phyloP scores from a whole-genome alignment of 2,329 filamentous ascomycete genomes.

The Teratosphaeria nubilosa region DNA sequence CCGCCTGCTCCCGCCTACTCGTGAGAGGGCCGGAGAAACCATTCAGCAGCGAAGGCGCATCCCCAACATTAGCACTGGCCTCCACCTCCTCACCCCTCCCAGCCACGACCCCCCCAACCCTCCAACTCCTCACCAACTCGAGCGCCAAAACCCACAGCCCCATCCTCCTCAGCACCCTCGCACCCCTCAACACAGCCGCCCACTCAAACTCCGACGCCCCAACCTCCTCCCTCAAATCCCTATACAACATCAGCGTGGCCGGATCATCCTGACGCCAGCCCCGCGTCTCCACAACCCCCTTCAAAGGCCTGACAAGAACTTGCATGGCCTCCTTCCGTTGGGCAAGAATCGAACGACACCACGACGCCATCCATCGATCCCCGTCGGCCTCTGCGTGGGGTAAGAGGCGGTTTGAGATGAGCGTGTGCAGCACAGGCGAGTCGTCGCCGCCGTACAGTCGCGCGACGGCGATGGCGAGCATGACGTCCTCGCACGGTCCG shows the following conservation, averaged over 20 bases:
- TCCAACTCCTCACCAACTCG: slow-evolving; percentile 74
- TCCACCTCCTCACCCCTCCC: neutral
- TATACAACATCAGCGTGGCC: slow-evolving; percentile 75
- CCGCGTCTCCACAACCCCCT: slow-evolving; percentile 48
- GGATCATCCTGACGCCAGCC: slow-evolving; percentile 72
- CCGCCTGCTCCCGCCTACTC: neutral
- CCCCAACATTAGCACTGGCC: slow-evolving; percentile 7
- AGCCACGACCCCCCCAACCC: slow-evolving; percentile 46
- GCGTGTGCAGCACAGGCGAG: slow-evolving; percentile 58
- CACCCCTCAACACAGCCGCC: slow-evolving; percentile 73
- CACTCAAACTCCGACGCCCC: slow-evolving; percentile 30
- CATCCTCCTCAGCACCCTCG: slow-evolving; percentile 32
- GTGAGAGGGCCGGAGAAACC: slow-evolving; percentile 2
- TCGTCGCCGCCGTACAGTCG: slow-evolving; percentile 82
- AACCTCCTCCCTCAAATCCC: slow-evolving; percentile 66
- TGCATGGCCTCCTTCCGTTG: slow-evolving; percentile 75
- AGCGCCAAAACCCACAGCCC: slow-evolving; percentile 80
- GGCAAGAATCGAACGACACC: slow-evolving; percentile 88
- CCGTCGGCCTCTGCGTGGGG: slow-evolving; percentile 67
- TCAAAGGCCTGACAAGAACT: slow-evolving; percentile 60
- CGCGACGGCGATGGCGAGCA: slow-evolving; percentile 79
- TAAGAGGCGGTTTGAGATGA: slow-evolving; percentile 73
- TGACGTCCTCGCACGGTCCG: slow-evolving; percentile 77
- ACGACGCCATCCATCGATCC: slow-evolving; percentile 88
- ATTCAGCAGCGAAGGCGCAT: slow-evolving; percentile 13